These are phyloP conservation scores for Tanacetum coccineum DNA, from an alignment of 129 eudicot species.

Conservation along the genomic window DNA sequence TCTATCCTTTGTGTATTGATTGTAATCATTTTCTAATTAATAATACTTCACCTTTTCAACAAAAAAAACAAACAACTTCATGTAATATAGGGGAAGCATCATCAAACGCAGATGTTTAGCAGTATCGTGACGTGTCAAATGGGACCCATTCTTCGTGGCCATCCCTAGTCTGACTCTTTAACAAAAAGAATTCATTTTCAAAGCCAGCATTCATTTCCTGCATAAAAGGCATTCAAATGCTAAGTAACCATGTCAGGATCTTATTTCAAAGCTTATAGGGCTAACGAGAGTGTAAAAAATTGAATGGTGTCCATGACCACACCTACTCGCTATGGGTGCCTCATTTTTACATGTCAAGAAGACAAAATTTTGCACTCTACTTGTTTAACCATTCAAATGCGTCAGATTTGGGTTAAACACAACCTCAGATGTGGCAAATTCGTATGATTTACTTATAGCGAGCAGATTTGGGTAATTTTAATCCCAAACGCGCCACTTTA, in stretches of 20 bases:
- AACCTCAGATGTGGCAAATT: too few relatives aligned
- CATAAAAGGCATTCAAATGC: slow-evolving; percentile 24
- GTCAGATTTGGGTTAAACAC: too few relatives aligned
- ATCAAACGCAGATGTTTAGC: slow-evolving; percentile 77
- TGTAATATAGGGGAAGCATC: slow-evolving; percentile 74
- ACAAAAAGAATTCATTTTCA: slow-evolving; percentile 83
- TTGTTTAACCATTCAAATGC: too few relatives aligned
- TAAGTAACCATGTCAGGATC: slow-evolving; percentile 6
- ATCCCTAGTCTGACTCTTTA: slow-evolving; percentile 59
- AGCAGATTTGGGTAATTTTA: too few relatives aligned
- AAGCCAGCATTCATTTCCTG: slow-evolving; percentile 95
- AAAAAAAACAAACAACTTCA: slow-evolving; percentile 59
- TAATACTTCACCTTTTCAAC: too few relatives aligned
- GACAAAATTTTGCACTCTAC: background rate
- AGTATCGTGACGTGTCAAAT: slow-evolving; percentile 69
- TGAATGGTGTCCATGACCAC: background rate
- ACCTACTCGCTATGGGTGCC: background rate
- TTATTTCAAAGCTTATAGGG: slow-evolving; percentile 10
- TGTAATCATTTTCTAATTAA: too few relatives aligned
- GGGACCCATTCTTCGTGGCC: slow-evolving; percentile 86
- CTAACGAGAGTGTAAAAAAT: background rate
- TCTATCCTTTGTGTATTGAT: too few relatives aligned
- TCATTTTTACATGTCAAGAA: background rate
- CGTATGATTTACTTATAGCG: too few relatives aligned
- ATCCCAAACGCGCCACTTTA: too few relatives aligned